Evolutionary conservation across 176 grass and related monocot genomes (phyloP), one percentile per base, ranked within the genome.

Genomic region (Hsuehochloa calcarea): DNA sequence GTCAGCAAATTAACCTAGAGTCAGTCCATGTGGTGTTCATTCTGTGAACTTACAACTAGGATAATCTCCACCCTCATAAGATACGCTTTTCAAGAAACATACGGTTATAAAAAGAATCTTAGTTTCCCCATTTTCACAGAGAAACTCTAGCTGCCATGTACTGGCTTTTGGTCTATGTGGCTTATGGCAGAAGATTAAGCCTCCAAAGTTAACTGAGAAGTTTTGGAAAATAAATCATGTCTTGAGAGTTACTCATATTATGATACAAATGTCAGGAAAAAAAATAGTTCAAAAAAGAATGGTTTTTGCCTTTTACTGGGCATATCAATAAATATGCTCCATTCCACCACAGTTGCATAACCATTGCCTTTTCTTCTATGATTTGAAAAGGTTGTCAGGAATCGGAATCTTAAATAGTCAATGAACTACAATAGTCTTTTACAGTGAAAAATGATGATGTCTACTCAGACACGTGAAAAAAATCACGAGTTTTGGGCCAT

Each of bases 11-110:
- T 22, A 20, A 7, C 12, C 45, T 73, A 60, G 23, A 74, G 59
- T 87, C 10, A 73, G 79, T 74, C 65, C 16, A 78, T 46, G 22
- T 70, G 71, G 43, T 79, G 58, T 65, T 84, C 74, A 6, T 61
- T 78, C 31, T 63, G 55, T 0, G 5, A 41, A 39, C 52, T 15
- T 71, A 60, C 44, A 69, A 70, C 26, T 58, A 4, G 65, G 65
- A 41, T 81, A 60, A n/a, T 69, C 14, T 68, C 22, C 10, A 68
- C 31, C 34, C 64, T 37, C 61, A 17, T 58, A 58, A 58, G 2
- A 58, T 58, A n/a, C 7, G 17, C 15, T 17, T 54, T 50, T 47
- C 45, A 2, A 47, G 10, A 47, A 51, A 51, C 49, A 51, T 16
- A 51, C 5, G 49, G 15, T 51, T 56, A 22, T 56, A n/a, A 23